Base-by-base conservation (phyloP, 2,329 filamentous ascomycete species). In the Arthrobotrys entomopaga region DNA sequence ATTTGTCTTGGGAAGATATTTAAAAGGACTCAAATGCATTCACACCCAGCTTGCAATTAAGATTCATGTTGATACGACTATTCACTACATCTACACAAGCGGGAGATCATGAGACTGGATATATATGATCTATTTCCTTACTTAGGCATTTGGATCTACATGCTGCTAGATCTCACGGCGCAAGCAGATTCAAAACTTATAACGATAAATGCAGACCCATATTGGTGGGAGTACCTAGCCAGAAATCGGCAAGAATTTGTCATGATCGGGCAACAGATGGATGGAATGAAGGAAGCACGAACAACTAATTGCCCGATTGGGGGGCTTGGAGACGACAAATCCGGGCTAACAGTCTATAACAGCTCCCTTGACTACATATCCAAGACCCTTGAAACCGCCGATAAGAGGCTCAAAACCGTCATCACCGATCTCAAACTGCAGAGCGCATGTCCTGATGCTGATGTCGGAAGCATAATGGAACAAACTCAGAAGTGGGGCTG, bases 351-450 rank as follows among this genome's bases (percentile, higher is more conserved):
- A n/a, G 7, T 13, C 24, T 54, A 54, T 19, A 54, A 19, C 10
- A n/a, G 26, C 6, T 54, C 50, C 8, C 16, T 54, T 7, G 50
- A 54, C n/a, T 54, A 24, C 16, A 11, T 54, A 15, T 15, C 50
- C 1, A 54, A 54, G 10, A 26, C 29, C 7, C 26, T 54, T 38
- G 50, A 38, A 16, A 54, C 24, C 7, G 50, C 50, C 1, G 50
- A 54, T 40, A 54, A 38, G 26, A 54, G 50, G 38, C 50, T 54
- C 13, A 54, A 54, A 19, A 26, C 15, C 2, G 26, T 16, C 16
- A 38, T 54, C 26, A 26, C 8, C 15, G 26, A 40, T 5, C 29
- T 54, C 3, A 54, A 54, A 19, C 24, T 19, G 19, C n/a, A 38
- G 5, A 13, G 11, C 5, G 10, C 8, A 19, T 38, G 29, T 16